A percentile compares a stretch with the other conserved stretches of the same genome.
phyloP scores from a whole-genome alignment of 2,329 filamentous ascomycete species.

The Fusarium sp. region DNA sequence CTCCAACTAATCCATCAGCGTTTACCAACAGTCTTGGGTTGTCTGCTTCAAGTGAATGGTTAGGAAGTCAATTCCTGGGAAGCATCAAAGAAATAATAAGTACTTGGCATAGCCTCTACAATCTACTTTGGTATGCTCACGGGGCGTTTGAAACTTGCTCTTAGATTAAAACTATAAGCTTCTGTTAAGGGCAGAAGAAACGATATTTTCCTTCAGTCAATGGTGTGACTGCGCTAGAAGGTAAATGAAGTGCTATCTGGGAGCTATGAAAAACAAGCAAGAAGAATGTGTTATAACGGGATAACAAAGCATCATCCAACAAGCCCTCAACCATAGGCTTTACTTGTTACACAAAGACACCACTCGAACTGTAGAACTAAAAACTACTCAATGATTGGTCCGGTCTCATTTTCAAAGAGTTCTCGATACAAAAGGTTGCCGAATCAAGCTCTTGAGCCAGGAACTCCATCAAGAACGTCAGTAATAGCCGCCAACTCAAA shows the following conservation, averaged over 20 bases:
- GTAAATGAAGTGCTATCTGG: not conserved
- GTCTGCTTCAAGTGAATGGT: no score
- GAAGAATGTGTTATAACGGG: not conserved
- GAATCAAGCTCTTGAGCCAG: not conserved
- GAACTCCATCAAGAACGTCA: not conserved
- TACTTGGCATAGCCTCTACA: no score
- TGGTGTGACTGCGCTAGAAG: no score
- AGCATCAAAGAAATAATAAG: no score
- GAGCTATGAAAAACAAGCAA: not conserved
- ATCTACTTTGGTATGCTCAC: no score
- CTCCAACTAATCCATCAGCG: not conserved
- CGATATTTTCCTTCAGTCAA: no score
- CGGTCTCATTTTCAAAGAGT: not conserved
- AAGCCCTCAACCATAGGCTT: not conserved
- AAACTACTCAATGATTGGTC: no score
- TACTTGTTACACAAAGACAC: not conserved
- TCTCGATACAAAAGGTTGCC: not conserved
- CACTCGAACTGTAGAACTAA: not conserved
- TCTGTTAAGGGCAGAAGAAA: no score
- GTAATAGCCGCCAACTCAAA: conserved; percentile 41
- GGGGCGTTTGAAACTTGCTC: no score
- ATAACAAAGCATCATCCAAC: not conserved
- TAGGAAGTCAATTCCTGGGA: no score
- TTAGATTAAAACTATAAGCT: no score
- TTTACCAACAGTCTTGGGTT: not conserved